Base-by-base conservation (phyloP, 2,329 filamentous ascomycete species). In the Beauveria caledonica region DNA sequence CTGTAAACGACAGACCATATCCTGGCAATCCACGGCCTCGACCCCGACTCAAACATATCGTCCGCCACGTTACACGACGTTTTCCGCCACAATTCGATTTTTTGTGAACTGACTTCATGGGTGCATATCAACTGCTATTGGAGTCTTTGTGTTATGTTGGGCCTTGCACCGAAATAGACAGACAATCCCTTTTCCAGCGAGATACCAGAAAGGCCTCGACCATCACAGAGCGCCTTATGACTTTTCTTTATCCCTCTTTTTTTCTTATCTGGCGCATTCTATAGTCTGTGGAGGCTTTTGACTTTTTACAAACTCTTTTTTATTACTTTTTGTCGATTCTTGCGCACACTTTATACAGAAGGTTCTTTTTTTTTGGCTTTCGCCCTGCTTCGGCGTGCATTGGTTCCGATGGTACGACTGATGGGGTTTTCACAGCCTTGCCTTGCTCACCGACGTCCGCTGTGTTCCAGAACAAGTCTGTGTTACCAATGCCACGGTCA, bases 1-100 rank as follows among this genome's bases (percentile, higher is more conserved):
- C 80, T 90, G 73, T 90, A 82, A 74, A 72, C 64, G 51, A 46
- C 40, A 17, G 58, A 40, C 49, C 39, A 46, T 5, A 21, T 36
- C 10, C 17, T 42, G 27, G 48, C 13, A n/a, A 25, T 33, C n/a
- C 46, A 52, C 40, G 27, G 55, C 45, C 29, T 40, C 39, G 45
- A 15, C 25, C 57, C 42, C 27, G 17, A 48, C 8, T 19, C n/a
- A 49, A 54, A 48, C 29, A 39, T 54, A 29, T 46, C 27, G 54
- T 48, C 49, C 49, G 50, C 49, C 25, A 60, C 42, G 50, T 25
- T 40, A 48, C 29, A 60, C 50, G 50, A 60, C 15, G 23, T 51
- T 51, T 46, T 11, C 50, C 23, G 36, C 23, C 29, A 44, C 11
- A 40, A 25, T 51, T 36, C 45, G 46, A 51, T 29, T 51, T 50